phyloP scores from a whole-genome alignment of 495 filamentous ascomycete species.

The Copromyces sp. region DNA sequence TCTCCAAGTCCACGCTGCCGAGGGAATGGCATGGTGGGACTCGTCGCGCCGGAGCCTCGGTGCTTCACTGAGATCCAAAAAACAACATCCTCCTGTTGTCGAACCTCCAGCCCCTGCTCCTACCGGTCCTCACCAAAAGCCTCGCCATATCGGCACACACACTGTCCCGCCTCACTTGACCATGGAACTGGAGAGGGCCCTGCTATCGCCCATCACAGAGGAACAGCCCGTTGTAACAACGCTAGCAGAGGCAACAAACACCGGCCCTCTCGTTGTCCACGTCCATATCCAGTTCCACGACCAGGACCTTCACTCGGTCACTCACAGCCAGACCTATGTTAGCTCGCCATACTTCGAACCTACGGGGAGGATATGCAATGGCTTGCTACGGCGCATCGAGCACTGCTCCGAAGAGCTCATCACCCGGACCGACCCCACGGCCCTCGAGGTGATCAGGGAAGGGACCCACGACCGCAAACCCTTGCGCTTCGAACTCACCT shows the following conservation, averaged over 20 bases:
- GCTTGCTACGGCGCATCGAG: conserved; percentile 35
- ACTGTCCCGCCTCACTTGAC: not conserved
- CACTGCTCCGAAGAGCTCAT: conserved; percentile 38
- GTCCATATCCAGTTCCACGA: conserved; percentile 36
- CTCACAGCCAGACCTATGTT: conserved; percentile 30
- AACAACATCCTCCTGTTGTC: conserved; percentile 12
- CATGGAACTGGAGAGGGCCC: conserved; percentile 16
- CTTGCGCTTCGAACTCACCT: conserved; percentile 33
- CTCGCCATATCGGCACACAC: conserved; percentile 1
- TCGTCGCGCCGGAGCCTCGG: conserved; percentile 10
- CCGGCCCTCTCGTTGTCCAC: conserved; percentile 19
- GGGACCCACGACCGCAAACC: conserved; percentile 28
- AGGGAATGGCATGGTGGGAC: conserved; percentile 24
- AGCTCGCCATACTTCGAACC: conserved; percentile 29
- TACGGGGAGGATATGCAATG: conserved; percentile 30
- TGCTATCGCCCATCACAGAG: conserved; percentile 18
- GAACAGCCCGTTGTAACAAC: conserved; percentile 3
- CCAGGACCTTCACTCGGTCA: conserved; percentile 25
- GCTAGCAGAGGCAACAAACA: not conserved
- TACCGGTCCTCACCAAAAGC: not conserved
- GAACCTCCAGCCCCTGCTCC: conserved; percentile 7
- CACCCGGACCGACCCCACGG: conserved; percentile 37
- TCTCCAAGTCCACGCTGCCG: not conserved
- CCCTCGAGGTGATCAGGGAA: conserved; percentile 27
- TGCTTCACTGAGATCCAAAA: conserved; percentile 5